phyloP scores from a whole-genome alignment of 306 rosid species.

The Neltuma alba region DNA sequence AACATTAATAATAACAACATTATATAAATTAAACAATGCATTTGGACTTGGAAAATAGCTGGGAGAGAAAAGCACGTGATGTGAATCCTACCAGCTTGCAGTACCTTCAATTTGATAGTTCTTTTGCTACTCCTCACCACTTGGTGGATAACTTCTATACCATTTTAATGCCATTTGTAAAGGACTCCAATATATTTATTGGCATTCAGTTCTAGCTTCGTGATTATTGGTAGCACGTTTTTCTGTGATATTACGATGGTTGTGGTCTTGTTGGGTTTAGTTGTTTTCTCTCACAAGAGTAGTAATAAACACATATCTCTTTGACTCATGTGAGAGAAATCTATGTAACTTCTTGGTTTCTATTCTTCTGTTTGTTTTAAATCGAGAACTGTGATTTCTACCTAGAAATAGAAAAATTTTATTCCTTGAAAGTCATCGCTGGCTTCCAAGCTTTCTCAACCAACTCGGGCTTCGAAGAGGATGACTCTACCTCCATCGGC shows the following conservation, averaged over 20 bases:
- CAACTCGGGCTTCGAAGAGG: conserved; percentile 80
- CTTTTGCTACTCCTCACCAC: conserved; percentile 65
- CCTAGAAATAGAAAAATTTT: not conserved
- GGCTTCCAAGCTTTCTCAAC: conserved; percentile 59
- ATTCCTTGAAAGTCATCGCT: conserved; percentile 49
- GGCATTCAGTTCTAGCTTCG: conserved; percentile 24
- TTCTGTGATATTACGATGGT: not conserved
- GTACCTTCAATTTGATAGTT: conserved; percentile 44
- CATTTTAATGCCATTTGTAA: conserved; percentile 45
- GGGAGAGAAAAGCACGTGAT: no score
- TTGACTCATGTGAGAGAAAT: conserved; percentile 11
- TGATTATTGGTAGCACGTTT: not conserved
- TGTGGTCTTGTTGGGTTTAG: not conserved
- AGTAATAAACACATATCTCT: not conserved
- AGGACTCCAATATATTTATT: not conserved
- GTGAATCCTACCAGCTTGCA: conserved; percentile 54
- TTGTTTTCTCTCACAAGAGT: not conserved
- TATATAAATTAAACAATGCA: no score
- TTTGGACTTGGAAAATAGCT: no score
- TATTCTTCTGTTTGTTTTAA: conserved; percentile 22
- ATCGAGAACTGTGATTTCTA: conserved; percentile 23
- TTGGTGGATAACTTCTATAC: conserved; percentile 61
- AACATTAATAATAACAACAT: no score
- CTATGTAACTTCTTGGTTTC: not conserved
- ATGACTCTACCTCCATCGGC: conserved; percentile 56